Conservation (phyloP, 805 yeast species). For the Maudiozyma pseudohumilis region DNA sequence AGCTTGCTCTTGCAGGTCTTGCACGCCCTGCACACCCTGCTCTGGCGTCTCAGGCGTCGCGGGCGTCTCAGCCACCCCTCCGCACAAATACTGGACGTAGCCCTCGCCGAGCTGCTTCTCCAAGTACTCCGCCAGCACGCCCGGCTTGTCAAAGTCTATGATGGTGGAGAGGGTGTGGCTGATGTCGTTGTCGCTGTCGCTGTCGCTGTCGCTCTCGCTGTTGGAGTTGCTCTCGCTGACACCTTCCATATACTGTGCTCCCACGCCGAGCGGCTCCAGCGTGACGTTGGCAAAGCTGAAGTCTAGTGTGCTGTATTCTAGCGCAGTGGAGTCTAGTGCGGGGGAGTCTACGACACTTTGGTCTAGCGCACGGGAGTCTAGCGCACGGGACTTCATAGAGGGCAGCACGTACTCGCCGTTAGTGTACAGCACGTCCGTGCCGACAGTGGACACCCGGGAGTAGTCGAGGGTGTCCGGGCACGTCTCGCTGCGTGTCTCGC, state of each 20-base stretch:
- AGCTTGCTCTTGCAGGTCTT: too few species aligned
- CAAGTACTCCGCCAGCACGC: constrained; percentile 1
- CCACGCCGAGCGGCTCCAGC: too few species aligned
- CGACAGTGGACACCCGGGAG: not conserved
- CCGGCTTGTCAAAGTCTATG: constrained; percentile 9
- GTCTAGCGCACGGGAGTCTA: too few species aligned
- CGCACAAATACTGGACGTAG: constrained; percentile 10
- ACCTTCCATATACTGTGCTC: too few species aligned
- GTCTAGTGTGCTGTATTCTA: too few species aligned
- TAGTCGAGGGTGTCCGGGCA: too few species aligned
- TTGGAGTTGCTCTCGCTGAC: not conserved
- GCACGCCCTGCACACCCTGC: constrained; percentile 3
- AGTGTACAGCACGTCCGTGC: not conserved
- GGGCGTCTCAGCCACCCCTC: constrained; percentile 7
- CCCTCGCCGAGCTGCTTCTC: constrained; percentile 11
- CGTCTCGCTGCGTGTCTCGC: not conserved
- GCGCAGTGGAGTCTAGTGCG: too few species aligned
- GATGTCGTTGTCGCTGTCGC: not conserved
- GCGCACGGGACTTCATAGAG: too few species aligned
- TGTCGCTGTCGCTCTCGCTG: not conserved
- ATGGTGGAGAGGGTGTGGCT: not conserved
- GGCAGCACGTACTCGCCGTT: not conserved
- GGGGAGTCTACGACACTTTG: too few species aligned
- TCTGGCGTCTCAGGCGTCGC: not conserved
- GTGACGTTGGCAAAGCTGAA: too few species aligned